These are phyloP conservation scores for Termitomyces sp. DNA, from an alignment of 768 basidiomycete genomes.

Conservation along the genomic window DNA sequence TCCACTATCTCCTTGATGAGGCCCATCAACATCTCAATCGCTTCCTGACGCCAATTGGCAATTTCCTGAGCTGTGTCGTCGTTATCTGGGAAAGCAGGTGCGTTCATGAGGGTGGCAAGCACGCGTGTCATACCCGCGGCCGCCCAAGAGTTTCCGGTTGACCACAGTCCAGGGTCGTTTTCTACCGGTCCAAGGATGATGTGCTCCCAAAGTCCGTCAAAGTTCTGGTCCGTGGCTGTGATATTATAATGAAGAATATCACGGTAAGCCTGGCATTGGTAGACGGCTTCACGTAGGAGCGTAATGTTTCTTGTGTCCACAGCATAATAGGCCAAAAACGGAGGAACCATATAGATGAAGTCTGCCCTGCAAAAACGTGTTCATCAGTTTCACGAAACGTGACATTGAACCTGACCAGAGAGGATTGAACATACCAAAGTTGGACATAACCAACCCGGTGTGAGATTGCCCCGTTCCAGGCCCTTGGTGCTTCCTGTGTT, in stretches of 20 bases:
- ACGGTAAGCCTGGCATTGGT: slow-evolving; percentile 46
- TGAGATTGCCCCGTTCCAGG: slow-evolving; percentile 45
- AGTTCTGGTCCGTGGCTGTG: neutral
- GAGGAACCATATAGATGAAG: slow-evolving; percentile 52
- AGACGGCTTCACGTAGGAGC: slow-evolving; percentile 37
- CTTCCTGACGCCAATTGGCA: slow-evolving; percentile 10
- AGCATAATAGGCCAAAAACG: slow-evolving; percentile 54
- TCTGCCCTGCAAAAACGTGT: slow-evolving; percentile 35
- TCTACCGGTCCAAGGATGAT: slow-evolving; percentile 39
- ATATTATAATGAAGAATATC: slow-evolving; percentile 31
- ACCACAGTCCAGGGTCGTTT: slow-evolving; percentile 38
- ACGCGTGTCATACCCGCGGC: slow-evolving; percentile 66
- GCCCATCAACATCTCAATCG: slow-evolving; percentile 10
- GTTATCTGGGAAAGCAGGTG: slow-evolving; percentile 12
- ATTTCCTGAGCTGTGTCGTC: neutral
- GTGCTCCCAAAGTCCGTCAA: slow-evolving; percentile 19
- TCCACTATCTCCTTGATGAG: slow-evolving; percentile 24
- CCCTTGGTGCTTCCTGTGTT: slow-evolving; percentile 34
- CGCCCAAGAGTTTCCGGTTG: slow-evolving; percentile 67
- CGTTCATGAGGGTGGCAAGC: slow-evolving; percentile 40
- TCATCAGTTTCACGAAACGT: neutral
- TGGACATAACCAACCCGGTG: slow-evolving; percentile 28
- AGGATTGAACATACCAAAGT: neutral
- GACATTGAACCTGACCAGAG: neutral
- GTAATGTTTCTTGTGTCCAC: slow-evolving; percentile 25